A percentile compares a stretch with the other conserved stretches of the same genome.
Conservation (phyloP, 768 basidiomycete species). For the Lactifluus pinguis region DNA sequence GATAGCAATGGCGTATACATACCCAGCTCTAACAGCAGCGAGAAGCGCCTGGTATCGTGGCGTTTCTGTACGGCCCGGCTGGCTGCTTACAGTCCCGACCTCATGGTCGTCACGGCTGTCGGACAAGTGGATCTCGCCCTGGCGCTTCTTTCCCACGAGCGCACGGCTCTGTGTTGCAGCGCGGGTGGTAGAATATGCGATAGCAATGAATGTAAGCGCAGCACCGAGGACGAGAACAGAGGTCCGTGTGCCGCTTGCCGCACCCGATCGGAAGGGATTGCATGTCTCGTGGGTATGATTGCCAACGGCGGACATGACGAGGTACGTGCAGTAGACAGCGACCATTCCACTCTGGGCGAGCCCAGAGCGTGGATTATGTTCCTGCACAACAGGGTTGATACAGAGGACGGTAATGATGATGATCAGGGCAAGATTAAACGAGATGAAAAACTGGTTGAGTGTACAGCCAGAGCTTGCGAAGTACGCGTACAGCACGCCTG, state of each 20-base stretch:
- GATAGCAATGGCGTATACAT: conserved; percentile 20
- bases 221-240: conserved; percentile 88
- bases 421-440: conserved; percentile 80
- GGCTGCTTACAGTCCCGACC: conserved; percentile 67
- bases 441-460: conserved; percentile 95
- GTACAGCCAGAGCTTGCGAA: conserved; percentile 83
- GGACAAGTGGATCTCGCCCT: conserved; percentile 54
- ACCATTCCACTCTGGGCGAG: conserved; percentile 96
- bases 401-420: conserved; percentile 74
- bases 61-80: conserved; percentile 75
- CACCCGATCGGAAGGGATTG: conserved; percentile 70
- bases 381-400: conserved; percentile 81
- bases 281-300: conserved; percentile 83
- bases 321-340: conserved; percentile 94
- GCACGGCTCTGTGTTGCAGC: conserved; percentile 95
- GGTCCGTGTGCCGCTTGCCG: conserved; percentile 55
- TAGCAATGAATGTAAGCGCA: conserved; percentile 93
- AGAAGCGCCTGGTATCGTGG: conserved; percentile 90
- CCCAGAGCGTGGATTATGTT: conserved; percentile 87
- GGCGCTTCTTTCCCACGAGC: conserved; percentile 66
- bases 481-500: conserved; percentile 83
- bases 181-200: conserved; percentile 93
- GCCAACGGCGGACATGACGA: conserved; percentile 86
- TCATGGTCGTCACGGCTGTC: conserved; percentile 52
- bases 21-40: conserved; percentile 96